Evolutionary conservation across 192 early-diverging fungal genomes (phyloP).

Genomic region (Coemansia sp.): DNA sequence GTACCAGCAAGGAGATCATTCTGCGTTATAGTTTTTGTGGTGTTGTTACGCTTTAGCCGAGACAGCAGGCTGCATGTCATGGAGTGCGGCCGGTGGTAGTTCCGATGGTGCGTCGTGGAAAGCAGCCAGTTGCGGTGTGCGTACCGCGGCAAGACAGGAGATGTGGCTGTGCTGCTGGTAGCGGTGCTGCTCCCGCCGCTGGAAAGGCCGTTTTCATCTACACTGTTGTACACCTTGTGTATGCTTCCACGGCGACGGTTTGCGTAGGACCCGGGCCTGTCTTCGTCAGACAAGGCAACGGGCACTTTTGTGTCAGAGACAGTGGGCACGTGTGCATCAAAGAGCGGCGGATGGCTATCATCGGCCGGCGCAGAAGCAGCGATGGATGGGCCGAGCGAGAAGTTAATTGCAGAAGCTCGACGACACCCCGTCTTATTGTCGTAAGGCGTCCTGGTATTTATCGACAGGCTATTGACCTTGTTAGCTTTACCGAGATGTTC

Average conservation of each 20-base stretch:
- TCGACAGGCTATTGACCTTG: not conserved
- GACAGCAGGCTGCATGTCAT: not conserved
- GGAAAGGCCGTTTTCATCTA: not conserved
- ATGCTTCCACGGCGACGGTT: slow-evolving; percentile 24
- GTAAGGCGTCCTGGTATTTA: not conserved
- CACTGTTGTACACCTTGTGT: not conserved
- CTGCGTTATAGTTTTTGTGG: slow-evolving; percentile 41
- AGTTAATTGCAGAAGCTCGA: slow-evolving; percentile 4
- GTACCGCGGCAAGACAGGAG: slow-evolving; percentile 10
- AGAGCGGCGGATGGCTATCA: not conserved
- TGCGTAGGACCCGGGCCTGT: slow-evolving; percentile 16
- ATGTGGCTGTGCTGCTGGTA: slow-evolving; percentile 27
- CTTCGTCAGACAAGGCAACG: slow-evolving; percentile 1
- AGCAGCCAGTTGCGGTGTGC: not conserved
- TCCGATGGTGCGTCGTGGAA: not conserved
- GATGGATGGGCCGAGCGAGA: not conserved
- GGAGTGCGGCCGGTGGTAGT: not conserved
- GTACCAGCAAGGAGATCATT: slow-evolving; percentile 29
- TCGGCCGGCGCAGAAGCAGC: not conserved
- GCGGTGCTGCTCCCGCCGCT: slow-evolving; percentile 27
- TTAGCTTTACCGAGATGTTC: not conserved
- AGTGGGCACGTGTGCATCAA: not conserved
- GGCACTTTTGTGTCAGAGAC: not conserved
- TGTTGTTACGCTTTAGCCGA: slow-evolving; percentile 30
- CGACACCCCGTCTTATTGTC: not conserved